A percentile compares a stretch with the other conserved stretches of the same genome.
These are phyloP conservation scores for Aspergillus japonicus DNA, from an alignment of 2,329 filamentous ascomycete genomes.

Conservation along the genomic window DNA sequence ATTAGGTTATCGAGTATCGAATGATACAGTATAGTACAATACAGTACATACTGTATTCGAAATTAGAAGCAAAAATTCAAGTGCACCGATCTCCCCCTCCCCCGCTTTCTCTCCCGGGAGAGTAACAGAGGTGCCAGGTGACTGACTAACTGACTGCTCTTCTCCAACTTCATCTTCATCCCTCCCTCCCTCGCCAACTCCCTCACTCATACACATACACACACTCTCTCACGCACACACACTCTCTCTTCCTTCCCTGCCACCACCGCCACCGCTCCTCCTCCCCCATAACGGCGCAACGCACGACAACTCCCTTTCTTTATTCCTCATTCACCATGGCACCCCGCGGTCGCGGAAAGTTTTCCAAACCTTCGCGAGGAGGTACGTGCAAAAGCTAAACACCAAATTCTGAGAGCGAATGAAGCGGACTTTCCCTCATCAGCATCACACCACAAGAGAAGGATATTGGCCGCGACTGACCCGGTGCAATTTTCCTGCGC, in stretches of 20 bases:
- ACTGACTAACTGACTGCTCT: background rate
- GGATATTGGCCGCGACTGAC: background rate
- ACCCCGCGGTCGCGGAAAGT: conserved; percentile 80
- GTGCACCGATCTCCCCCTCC: background rate
- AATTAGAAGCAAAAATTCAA: no score
- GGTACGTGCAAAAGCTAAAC: conserved; percentile 54
- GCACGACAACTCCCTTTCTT: background rate
- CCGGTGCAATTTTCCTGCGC: background rate
- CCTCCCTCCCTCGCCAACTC: background rate
- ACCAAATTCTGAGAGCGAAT: background rate
- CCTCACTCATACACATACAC: background rate
- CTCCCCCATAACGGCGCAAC: no score
- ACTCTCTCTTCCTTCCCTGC: background rate
- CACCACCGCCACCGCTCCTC: background rate
- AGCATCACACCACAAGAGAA: background rate
- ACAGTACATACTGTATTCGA: no score
- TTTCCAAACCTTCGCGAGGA: conserved; percentile 88
- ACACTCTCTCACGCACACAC: background rate
- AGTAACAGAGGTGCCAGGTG: background rate
- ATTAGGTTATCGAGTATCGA: no score
- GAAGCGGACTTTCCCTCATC: background rate
- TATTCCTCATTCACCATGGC: conserved; percentile 33
- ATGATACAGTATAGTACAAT: no score
- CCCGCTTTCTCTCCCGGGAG: background rate
- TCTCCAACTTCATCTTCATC: background rate